Conservation (phyloP, 78 protist genomes). For the Dictyostelium firmibasis region DNA sequence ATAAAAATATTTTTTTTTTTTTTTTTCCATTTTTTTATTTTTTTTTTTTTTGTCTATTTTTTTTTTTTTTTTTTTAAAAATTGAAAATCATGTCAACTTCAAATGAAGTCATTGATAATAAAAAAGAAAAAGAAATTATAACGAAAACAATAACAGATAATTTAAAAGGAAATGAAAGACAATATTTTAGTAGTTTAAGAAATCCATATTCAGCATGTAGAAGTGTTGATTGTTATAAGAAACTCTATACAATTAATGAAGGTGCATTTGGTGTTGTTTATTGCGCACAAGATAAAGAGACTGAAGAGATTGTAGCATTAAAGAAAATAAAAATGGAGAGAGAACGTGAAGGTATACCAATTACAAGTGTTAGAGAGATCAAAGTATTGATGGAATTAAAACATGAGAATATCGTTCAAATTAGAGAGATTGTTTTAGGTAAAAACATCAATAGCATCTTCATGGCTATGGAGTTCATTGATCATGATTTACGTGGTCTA, state of each 20-base stretch:
- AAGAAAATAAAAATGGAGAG: slow-evolving; percentile 96
- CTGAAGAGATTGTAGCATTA: slow-evolving; percentile 94
- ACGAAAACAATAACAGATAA: not conserved
- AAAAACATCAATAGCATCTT: slow-evolving; percentile 38
- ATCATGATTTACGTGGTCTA: slow-evolving; percentile 79
- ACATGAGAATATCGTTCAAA: slow-evolving; percentile 96
- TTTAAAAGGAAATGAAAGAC: not conserved
- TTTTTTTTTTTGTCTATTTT: not conserved
- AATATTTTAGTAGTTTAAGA: not conserved
- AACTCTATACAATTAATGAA: slow-evolving; percentile 96
- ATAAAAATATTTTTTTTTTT: not conserved
- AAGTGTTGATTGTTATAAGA: slow-evolving; percentile 85
- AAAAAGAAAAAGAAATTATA: no score
- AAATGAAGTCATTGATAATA: not conserved
- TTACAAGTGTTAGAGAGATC: slow-evolving; percentile 98
- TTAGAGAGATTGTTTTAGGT: slow-evolving; percentile 66
- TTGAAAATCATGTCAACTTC: no score
- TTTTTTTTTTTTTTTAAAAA: not conserved
- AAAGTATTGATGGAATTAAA: slow-evolving; percentile 91
- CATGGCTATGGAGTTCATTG: slow-evolving; percentile 86
- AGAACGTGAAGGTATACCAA: slow-evolving; percentile 99
- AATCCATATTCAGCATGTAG: slow-evolving; percentile 61
- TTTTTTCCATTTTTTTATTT: no score
- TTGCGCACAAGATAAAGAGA: slow-evolving; percentile 92
- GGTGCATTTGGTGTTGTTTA: slow-evolving; percentile 99